Base-by-base conservation (phyloP, 2,329 filamentous ascomycete species). In the Penicillium decumbens region DNA sequence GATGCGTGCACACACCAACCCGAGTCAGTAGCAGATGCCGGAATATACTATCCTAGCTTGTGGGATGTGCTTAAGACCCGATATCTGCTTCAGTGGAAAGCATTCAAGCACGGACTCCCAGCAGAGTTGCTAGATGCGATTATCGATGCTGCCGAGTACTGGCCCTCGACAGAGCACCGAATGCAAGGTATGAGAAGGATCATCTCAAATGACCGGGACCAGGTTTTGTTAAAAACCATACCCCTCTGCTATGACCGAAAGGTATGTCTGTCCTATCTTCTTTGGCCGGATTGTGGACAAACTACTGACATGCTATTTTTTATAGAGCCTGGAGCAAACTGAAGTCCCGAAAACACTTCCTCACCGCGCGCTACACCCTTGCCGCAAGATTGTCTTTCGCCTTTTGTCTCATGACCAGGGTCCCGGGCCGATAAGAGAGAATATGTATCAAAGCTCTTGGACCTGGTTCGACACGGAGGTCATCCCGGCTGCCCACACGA, bases 391-490 rank as follows among this genome's bases (percentile, higher is more conserved):
- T 12, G 43, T 66, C 18, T 72, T 72, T 38, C 56, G 55, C 6
- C 56, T 72, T 13, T 53, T 55, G 5, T 67, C 69, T 3, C 67
- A 66, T 18, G 70, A 72, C 45, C 70, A 72, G 48, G 70, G 69
- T 15, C 51, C 60, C 3, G 57, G 59, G 1, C 15, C 13, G 13
- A 39, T 53, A 6, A 49, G 40, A 24, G 49, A 54, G 15, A 52
- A 60, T n/a, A 59, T 52, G 32, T 71, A 68, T 47, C 38, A 59
- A 5, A 57, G 55, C 20, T 70, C 69, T 10, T 70, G 53, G 49
- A 69, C 69, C 18, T 72, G 70, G 70, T 72, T 72, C 48, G 68
- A 72, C 40, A 57, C 57, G 1, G 67, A 70, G 44, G 51, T 69
- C 5, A 59, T 69, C 15, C 63, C 43, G 20, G 53, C 45, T 1